Evolutionary conservation across 805 yeast species (phyloP), one percentile per base, ranked within the genome.

Genomic region (Nakazawaea anatomiae): DNA sequence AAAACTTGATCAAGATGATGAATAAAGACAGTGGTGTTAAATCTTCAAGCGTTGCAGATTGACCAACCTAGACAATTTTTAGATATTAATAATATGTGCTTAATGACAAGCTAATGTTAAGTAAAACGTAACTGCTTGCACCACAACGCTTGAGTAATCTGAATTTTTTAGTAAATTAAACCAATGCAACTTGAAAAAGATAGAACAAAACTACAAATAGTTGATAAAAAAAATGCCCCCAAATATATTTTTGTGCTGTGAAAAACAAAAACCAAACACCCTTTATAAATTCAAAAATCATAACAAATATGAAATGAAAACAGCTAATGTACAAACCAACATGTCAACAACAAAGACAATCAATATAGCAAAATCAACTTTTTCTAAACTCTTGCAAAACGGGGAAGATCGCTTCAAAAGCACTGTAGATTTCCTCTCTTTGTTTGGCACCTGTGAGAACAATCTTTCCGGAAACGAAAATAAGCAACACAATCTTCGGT

Each of bases 381-480:
- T 94, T 94, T 68, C 98, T 84, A 75, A 92, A 94, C 77, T 94
- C 98, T 74, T 95, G 91, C 77, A 94, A 77, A 70, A 94, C 99
- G 47, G 99, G 99, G 70, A 92, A 94, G 47, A 94, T 94, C 54
- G 97, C 96, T 68, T 92, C 99, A 68, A 94, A 94, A 5, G 99
- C 99, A 61, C 91, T 96, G 66, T 94, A 94, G 57, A 94, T 94
- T 69, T 94, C 99, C 68, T 94, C 98, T 69, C 99, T 86, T 70
- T 94, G 97, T 69, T 94, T 94, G 18, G 99, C 99, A 76, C 99
- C 99, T 6, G 99, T 94, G 60, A 94, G 75, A 48, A 94, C 99
- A 70, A 94, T 94, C 69, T 94, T 94, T 35, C 99, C 99, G 31
- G 96, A 87, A 46, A 94, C 99, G 68, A 94, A 94, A 60, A 94